Conservation (phyloP, 371 early-diverging fungal genomes). For the Mortierella sp. region DNA sequence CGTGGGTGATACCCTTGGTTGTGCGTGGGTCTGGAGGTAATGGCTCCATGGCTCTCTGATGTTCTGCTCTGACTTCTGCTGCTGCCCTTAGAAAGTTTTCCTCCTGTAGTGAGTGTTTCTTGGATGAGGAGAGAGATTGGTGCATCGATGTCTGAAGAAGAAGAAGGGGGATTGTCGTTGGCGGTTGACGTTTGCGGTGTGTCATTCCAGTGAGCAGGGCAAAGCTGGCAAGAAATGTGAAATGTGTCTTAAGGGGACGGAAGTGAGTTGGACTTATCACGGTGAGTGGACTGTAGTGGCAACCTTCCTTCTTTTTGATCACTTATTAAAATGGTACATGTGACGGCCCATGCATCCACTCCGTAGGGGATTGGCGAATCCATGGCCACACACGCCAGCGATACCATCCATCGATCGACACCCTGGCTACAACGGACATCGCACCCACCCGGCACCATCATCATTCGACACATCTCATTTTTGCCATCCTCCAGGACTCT, state of each 20-base stretch:
- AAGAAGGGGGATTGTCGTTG: neutral
- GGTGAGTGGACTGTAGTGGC: neutral
- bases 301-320: conserved; percentile 44
- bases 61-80: neutral
- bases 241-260: conserved; percentile 9
- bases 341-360: conserved; percentile 22
- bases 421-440: neutral
- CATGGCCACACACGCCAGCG: neutral
- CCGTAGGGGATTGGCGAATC: neutral
- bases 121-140: neutral
- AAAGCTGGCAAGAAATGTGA: neutral
- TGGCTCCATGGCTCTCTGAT: neutral
- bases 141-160: neutral
- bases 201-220: neutral
- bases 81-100: neutral
- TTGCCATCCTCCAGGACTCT: neutral
- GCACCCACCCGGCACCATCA: neutral
- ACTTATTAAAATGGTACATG: conserved; percentile 50
- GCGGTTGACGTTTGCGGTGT: neutral
- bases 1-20: conserved; percentile 47
- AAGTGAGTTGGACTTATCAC: neutral
- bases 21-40: conserved; percentile 9
- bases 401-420: conserved; percentile 44
- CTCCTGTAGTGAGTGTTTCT: neutral
- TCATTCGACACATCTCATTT: neutral